Evolutionary conservation across 2,329 filamentous ascomycete species (phyloP).

Genomic region (Ascochyta viciae-villosae): DNA sequence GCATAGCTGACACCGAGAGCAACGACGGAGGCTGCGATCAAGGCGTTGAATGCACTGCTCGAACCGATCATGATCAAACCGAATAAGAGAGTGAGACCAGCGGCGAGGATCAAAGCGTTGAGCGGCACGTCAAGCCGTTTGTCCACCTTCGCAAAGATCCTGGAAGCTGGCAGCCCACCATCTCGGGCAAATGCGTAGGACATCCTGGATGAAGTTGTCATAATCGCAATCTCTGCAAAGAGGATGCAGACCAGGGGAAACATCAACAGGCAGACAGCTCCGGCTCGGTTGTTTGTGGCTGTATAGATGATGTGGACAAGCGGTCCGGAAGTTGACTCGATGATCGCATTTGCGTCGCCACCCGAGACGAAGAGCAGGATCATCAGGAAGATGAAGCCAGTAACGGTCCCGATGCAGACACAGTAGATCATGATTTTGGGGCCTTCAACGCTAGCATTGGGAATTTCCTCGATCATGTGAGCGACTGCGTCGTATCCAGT

Average conservation of each 20-base stretch:
- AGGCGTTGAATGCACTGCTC: conserved; percentile 72
- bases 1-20: conserved; percentile 75
- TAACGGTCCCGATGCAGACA: conserved; percentile 67
- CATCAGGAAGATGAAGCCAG: conserved; percentile 68
- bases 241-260: conserved; percentile 70
- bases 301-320: conserved; percentile 68
- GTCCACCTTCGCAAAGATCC: conserved; percentile 68
- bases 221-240: conserved; percentile 68
- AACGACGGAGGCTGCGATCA: conserved; percentile 74
- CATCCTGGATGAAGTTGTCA: conserved; percentile 72
- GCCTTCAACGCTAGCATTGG: conserved; percentile 64
- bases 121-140: conserved; percentile 68
- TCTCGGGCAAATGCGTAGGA: conserved; percentile 73
- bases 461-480: conserved; percentile 68
- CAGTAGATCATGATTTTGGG: conserved; percentile 72
- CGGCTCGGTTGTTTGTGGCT: conserved; percentile 67
- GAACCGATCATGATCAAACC: conserved; percentile 75
- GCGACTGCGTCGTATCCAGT: conserved; percentile 63
- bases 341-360: conserved; percentile 62
- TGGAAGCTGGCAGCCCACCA: conserved; percentile 69
- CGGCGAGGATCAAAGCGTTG: conserved; percentile 69
- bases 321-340: conserved; percentile 63
- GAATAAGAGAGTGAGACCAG: conserved; percentile 69
- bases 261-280: conserved; percentile 70
- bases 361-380: conserved; percentile 70